Evolutionary conservation across 225 moss, liverwort and hornwort genomes (phyloP), one percentile per base, ranked within the genome.

Genomic region (Rhytidiadelphus loreus): DNA sequence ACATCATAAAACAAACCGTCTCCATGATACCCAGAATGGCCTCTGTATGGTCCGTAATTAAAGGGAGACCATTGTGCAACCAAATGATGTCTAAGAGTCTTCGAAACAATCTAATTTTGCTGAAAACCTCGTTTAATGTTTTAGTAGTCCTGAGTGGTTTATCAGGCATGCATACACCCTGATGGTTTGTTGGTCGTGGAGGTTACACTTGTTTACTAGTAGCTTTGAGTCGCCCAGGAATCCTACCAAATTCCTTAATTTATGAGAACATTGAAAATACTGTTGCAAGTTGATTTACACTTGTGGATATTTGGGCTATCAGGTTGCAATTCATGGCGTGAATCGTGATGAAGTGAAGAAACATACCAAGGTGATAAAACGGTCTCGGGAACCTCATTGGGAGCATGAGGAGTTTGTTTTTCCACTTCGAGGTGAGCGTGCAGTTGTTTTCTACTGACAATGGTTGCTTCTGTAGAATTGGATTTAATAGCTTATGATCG

Each of bases 261-360:
- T 30, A 10, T 79, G 41, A 82, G 62, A 78, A 29, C 16, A 37
- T 13, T 89, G 83, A 84, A 41, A 64, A 80, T 53, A 6, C 50
- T 53, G 48, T 81, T 70, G 35, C 46, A 71, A 81, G 25, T 71
- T 77, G 85, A 83, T 87, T 86, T 52, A 85, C n/a, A 46, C 29
- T 79, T 53, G 53, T 69, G 68, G 55, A 70, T 85, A 75, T 87
- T 77, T 80, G 70, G 81, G 50, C 70, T 59, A 83, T 64, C 88
- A 94, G 95, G 89, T 94, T 87, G 95, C 90, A 61, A 85, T 95
- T 53, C 95, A 95, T 84, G 95, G 95, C 60, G 89, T 95, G 83
- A 8, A 85, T 28, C 87, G 85, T 70, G 95, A 95, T 90, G 19
- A 88, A 80, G 90, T 58, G 43, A 93, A 95, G 89, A 82, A 90